Evolutionary conservation across 2,329 filamentous ascomycete genomes (phyloP).

Genomic region (Fusarium hainanense): DNA sequence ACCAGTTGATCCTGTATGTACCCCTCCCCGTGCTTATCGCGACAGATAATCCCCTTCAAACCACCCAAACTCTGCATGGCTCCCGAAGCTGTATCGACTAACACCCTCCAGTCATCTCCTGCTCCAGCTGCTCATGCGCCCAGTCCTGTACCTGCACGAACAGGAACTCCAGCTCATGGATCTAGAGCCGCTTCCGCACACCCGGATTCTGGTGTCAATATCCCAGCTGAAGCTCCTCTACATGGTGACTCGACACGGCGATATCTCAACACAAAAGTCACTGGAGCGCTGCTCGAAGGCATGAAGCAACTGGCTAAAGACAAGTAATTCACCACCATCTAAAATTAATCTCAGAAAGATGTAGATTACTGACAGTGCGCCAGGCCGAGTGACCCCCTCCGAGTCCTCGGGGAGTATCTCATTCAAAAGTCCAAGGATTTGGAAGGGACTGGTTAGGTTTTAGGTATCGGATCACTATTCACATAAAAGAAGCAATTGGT

Average conservation of each 20-base stretch:
- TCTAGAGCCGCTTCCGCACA: constrained; percentile 69
- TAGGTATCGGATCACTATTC: constrained; percentile 4
- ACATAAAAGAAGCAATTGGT: constrained; percentile 9
- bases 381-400: constrained; percentile 74
- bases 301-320: constrained; percentile 79
- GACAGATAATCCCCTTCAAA: not conserved
- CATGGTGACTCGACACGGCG: constrained; percentile 76
- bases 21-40: not conserved
- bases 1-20: constrained; percentile 54
- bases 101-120: constrained; percentile 52
- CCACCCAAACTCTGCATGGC: not conserved
- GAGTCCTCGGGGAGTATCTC: constrained; percentile 76
- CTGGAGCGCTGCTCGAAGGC: constrained; percentile 74
- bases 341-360: constrained; percentile 52
- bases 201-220: constrained; percentile 63
- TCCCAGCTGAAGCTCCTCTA: constrained; percentile 68
- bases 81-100: not conserved
- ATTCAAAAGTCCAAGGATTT: constrained; percentile 74
- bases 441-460: constrained; percentile 55
- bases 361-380: constrained; percentile 16
- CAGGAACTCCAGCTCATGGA: constrained; percentile 61
- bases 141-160: constrained; percentile 58
- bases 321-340: constrained; percentile 60
- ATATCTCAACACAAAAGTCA: constrained; percentile 78
- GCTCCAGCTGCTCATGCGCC: constrained; percentile 52